Conservation (phyloP, 108 stramenopile species). For the Seminavis robusta region DNA sequence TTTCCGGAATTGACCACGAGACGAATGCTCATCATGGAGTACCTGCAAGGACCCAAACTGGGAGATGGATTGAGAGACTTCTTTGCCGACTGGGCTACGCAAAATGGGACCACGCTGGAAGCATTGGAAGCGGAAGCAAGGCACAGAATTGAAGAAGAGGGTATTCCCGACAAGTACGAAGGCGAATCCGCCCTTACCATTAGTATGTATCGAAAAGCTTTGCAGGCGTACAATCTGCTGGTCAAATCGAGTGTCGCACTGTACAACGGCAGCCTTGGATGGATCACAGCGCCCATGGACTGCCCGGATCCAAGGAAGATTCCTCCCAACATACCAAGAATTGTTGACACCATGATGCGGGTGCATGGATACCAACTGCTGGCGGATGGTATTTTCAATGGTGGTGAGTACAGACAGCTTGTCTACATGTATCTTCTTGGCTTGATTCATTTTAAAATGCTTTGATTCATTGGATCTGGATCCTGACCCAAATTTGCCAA, state of each 20-base stretch:
- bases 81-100: conserved; percentile 15
- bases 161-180: conserved; percentile 35
- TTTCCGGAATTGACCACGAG: conserved; percentile 50
- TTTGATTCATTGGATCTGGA: neutral
- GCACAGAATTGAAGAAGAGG: conserved; percentile 25
- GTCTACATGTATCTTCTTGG: neutral
- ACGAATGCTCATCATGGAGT: conserved; percentile 81
- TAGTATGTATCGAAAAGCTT: conserved; percentile 7
- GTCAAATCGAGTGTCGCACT: conserved; percentile 6
- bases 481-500: no score
- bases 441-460: neutral
- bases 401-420: neutral
- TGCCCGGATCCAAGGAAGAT: neutral
- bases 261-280: conserved; percentile 15
- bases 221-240: conserved; percentile 4
- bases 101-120: conserved; percentile 28
- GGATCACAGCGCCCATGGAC: no score
- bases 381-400: conserved; percentile 65
- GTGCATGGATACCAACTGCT: conserved; percentile 59
- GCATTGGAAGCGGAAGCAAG: conserved; percentile 20
- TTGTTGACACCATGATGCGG: conserved; percentile 52
- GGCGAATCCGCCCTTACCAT: conserved; percentile 27
- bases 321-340: conserved; percentile 31
- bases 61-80: conserved; percentile 37
- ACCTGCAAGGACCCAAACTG: conserved; percentile 68